Conservation (phyloP, 495 filamentous ascomycete species). For the Tuber aestivum region DNA sequence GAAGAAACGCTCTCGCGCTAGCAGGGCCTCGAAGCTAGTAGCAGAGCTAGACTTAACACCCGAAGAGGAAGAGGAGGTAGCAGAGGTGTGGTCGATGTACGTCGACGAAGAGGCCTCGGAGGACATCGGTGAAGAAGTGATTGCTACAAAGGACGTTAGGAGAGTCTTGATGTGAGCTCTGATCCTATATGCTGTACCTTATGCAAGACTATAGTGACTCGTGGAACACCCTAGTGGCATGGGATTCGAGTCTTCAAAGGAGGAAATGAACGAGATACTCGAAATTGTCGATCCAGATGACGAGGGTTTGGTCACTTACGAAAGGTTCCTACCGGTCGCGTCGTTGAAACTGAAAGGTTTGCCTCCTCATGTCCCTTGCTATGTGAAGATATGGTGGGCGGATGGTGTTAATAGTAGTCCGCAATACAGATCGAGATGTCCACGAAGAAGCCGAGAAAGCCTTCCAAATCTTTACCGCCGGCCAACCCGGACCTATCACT, state of each 20-base stretch:
- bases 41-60: conserved; percentile 78
- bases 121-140: conserved; percentile 58
- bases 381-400: neutral
- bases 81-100: conserved; percentile 82
- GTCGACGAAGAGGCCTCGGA: conserved; percentile 61
- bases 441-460: conserved; percentile 70
- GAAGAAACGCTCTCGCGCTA: neutral
- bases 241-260: conserved; percentile 57
- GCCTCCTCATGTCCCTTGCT: conserved; percentile 4
- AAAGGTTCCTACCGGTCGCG: conserved; percentile 72
- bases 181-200: neutral
- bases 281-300: conserved; percentile 74
- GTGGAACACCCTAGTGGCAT: conserved; percentile 57
- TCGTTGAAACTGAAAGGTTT: conserved; percentile 65
- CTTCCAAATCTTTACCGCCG: conserved; percentile 65
- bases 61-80: conserved; percentile 80
- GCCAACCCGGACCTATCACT: conserved; percentile 56
- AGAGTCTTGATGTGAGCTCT: conserved; percentile 69
- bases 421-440: conserved; percentile 49
- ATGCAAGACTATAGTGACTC: conserved; percentile 4
- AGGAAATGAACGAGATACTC: conserved; percentile 67
- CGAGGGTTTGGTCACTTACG: conserved; percentile 68
- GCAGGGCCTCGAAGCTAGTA: conserved; percentile 65
- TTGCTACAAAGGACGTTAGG: conserved; percentile 70
- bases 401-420: conserved; percentile 8